These are phyloP conservation scores for Chrysanthemum lavandulifolium DNA, from an alignment of 129 eudicot genomes.

Conservation along the genomic window DNA sequence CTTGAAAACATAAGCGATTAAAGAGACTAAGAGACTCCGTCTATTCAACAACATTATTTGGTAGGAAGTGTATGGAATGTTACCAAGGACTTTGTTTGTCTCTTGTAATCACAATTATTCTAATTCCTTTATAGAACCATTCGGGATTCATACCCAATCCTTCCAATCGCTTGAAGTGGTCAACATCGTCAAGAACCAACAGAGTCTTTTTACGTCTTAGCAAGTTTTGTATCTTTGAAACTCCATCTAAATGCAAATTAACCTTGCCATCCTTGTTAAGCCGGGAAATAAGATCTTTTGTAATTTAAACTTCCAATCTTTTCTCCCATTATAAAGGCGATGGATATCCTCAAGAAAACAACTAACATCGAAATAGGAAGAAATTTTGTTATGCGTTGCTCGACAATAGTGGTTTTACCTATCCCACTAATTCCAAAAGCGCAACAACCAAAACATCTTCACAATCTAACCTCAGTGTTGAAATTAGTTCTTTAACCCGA, in stretches of 20 bases:
- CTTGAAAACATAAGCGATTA: conserved; percentile 12
- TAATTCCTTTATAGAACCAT: conserved; percentile 25
- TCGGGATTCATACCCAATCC: conserved; percentile 6
- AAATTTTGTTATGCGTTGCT: conserved; percentile 15
- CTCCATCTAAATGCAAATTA: neutral
- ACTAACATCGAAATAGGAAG: conserved; percentile 1
- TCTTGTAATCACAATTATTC: conserved; percentile 35
- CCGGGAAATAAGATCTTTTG: neutral
- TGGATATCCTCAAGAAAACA: conserved; percentile 26
- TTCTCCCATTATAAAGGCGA: neutral
- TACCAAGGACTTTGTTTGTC: conserved; percentile 10
- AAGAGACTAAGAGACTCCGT: conserved; percentile 31
- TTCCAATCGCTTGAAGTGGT: conserved; percentile 20
- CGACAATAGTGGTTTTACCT: conserved; percentile 28
- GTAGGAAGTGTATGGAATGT: neutral
- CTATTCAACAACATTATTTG: neutral
- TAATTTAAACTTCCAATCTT: conserved; percentile 15
- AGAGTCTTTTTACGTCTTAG: conserved; percentile 13
- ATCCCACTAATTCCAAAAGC: conserved; percentile 25
- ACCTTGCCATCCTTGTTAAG: no score
- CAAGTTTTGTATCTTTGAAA: conserved; percentile 15
- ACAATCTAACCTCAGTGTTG: conserved; percentile 1
- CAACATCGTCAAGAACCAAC: conserved; percentile 32
- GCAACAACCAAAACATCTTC: conserved; percentile 30
- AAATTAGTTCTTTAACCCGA: conserved; percentile 16